Evolutionary conservation across 1,139 yeast species (phyloP), one percentile per base, ranked within the genome.

Genomic region (Geotrichum aggregatum): DNA sequence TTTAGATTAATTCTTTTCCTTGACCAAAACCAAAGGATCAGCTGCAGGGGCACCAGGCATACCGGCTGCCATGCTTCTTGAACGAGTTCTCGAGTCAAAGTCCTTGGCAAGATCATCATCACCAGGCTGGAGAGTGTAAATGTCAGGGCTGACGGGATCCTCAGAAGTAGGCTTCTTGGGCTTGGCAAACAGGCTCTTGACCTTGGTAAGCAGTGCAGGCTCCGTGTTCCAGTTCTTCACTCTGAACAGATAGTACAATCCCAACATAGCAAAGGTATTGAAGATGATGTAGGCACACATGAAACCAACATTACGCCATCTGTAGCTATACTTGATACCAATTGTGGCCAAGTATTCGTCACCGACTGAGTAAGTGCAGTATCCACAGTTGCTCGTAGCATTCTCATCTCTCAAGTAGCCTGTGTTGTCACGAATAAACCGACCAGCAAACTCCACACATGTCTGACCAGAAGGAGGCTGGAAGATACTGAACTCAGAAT

Each of bases 391-490:
- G 6, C 71, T 51, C 3, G 81, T 76, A 30, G 77, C 80, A 28
- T 69, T 60, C 22, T 84, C 81, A 59, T 83, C 73, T 4, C 62
- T 61, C 33, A 84, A 61, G 60, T 82, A 81, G 34, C 91, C 92
- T 24, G 73, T 67, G 14, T 67, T 66, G 8, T 58, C 60, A 1
- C 63, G 58, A 14, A 66, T 51, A 59, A 73, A 73, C 1, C 60
- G 45, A 1, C 64, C 63, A 62, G 79, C 72, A 66, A 71, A 84
- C 44, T 75, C 68, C 19, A 73, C 75, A 69, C 91, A 84, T 0
- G 86, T 80, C 66, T 72, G 69, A 2, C 80, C 84, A n/a, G 62
- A 47, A 3, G 87, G 84, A 4, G 92, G 84, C 51, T 73, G 64
- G 65, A 84, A 73, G 40, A 65, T 67, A 31, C 76, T 70, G 54